Conservation (phyloP, 2,329 filamentous ascomycete species). For the Hypomyces rosellus region DNA sequence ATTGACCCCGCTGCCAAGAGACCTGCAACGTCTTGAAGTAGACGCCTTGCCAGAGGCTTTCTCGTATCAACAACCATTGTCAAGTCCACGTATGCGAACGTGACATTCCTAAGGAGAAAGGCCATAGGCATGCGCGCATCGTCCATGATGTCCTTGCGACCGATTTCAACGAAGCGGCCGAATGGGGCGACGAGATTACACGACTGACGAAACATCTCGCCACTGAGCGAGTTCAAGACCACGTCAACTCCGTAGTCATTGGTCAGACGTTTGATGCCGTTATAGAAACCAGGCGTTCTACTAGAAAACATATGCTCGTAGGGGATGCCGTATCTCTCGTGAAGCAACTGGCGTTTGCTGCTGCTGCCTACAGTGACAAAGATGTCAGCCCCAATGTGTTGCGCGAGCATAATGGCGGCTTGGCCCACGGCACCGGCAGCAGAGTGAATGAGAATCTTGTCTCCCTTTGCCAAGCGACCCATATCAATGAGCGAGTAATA, state of each 20-base stretch:
- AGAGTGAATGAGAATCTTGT: constrained; percentile 21
- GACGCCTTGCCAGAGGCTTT: too few species aligned
- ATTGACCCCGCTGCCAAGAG: too few species aligned
- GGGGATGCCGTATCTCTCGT: too few species aligned
- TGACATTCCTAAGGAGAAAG: constrained; percentile 31
- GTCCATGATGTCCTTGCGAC: constrained; percentile 28
- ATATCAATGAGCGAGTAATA: constrained; percentile 19
- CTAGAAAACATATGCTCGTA: too few species aligned
- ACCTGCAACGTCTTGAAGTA: too few species aligned
- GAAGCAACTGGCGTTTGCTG: too few species aligned
- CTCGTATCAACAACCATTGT: too few species aligned
- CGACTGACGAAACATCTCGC: constrained; percentile 3
- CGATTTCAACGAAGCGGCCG: constrained; percentile 35
- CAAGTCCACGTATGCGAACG: constrained; percentile 38
- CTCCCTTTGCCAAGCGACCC: constrained; percentile 14
- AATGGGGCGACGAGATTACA: constrained; percentile 22
- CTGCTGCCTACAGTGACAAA: too few species aligned
- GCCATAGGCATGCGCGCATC: constrained; percentile 29
- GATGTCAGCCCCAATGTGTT: constrained; percentile 11
- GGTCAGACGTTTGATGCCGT: constrained; percentile 8
- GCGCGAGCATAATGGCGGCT: constrained; percentile 28
- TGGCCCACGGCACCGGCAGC: constrained; percentile 25
- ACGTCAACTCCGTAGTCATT: constrained; percentile 21
- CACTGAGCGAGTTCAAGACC: constrained; percentile 4
- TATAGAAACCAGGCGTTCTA: too few species aligned